Evolutionary conservation across 2,329 filamentous ascomycete genomes (phyloP), one percentile per base, ranked within the genome.

Genomic region (Diaporthe destruens): DNA sequence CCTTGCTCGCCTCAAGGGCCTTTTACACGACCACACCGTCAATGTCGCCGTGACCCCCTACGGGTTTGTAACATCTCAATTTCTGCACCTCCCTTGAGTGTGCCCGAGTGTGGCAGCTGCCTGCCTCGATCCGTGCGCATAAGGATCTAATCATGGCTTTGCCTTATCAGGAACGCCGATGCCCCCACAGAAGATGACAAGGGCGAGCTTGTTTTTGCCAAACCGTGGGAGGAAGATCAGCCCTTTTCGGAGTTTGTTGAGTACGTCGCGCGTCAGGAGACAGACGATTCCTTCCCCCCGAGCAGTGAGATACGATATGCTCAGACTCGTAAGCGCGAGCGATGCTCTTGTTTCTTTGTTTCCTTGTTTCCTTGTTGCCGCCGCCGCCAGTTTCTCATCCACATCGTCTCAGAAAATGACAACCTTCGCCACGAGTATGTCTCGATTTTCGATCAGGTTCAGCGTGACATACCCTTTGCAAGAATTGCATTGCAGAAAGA

Each of bases 41-140:
- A 94, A 93, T 76, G 93, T 96, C 71, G 93, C 93, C 29, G 87
- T 94, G 44, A 96, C 94, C n/a, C 93, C 93, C 1, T 80, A 84
- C 56, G 93, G 93, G 88, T 91, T 83, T 76, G 85, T 83, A 53
- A 6, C 12, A 12, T n/a, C 54, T 55, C 25, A 11, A n/a, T 59
- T 25, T 65, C 29, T 16, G 49, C 11, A 68, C 20, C 36, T 25
- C 23, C 32, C 47, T 20, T 53, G 59, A 39, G 39, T 61, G 20
- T n/a, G 39, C 32, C 7, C 16, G 23, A 9, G 54, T 6, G 67
- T 23, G 6, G n/a, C 29, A 39, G 32, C 44, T 8, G 20, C 29
- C 11, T n/a, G n/a, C 53, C 54, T 53, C 32, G 51, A 18, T 42
- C 11, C 63, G 7, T 71, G 39, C 44, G 18, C 25, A 65, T 59